phyloP scores from a whole-genome alignment of 495 filamentous ascomycete genomes.

The Hypoxylon lienhwacheense region DNA sequence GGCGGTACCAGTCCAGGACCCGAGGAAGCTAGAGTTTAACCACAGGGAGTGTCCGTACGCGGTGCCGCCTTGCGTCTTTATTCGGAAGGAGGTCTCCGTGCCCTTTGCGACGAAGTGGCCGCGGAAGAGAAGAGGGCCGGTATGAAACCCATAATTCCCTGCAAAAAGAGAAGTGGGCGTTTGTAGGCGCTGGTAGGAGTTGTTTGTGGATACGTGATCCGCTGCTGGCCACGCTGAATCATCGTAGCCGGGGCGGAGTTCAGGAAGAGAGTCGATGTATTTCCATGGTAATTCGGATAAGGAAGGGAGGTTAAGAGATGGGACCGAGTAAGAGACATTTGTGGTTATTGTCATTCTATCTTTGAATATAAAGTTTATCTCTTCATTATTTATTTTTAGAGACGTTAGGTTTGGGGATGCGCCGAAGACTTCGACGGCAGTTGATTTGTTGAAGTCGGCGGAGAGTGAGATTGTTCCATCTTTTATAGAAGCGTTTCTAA shows the following conservation, averaged over 20 bases:
- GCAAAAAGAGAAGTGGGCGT: constrained; percentile 69
- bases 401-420: constrained; percentile 53
- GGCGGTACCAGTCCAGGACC: constrained; percentile 60
- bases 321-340: constrained; percentile 54
- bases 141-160: constrained; percentile 74
- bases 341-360: constrained; percentile 38
- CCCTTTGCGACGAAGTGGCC: constrained; percentile 71
- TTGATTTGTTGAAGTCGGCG: constrained; percentile 72
- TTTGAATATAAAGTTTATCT: constrained; percentile 55
- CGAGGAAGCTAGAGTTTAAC: constrained; percentile 58
- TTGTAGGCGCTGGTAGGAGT: constrained; percentile 51
- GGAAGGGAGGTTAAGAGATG: constrained; percentile 55
- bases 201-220: constrained; percentile 58
- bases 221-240: constrained; percentile 67
- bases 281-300: constrained; percentile 64
- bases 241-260: constrained; percentile 64
- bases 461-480: constrained; percentile 57
- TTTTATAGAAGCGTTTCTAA: constrained; percentile 60
- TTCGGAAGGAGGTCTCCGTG: constrained; percentile 56
- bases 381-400: constrained; percentile 63
- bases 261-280: constrained; percentile 69
- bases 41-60: constrained; percentile 62
- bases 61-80: constrained; percentile 64
- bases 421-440: constrained; percentile 63
- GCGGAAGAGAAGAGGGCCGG: constrained; percentile 67